phyloP scores from a whole-genome alignment of 164 flowering plant genomes.

The Vitis amurensis region DNA sequence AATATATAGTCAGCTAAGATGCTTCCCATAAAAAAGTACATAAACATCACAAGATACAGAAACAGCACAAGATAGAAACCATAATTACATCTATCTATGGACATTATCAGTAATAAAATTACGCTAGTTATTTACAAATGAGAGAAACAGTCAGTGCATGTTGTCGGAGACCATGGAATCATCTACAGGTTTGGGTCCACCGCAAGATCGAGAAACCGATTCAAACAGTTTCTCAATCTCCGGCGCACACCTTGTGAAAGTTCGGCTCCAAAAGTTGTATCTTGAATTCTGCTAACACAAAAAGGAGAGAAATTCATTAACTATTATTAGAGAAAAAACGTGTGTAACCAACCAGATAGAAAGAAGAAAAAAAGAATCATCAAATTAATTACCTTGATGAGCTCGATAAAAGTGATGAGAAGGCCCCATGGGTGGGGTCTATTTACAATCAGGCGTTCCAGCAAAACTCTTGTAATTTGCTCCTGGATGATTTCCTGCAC shows the following conservation, averaged over 20 bases:
- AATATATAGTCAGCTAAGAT: no score
- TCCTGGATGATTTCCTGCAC: constrained; percentile 93
- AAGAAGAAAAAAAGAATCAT: no score
- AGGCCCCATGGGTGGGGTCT: constrained; percentile 99
- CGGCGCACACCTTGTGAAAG: constrained; percentile 87
- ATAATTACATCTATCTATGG: no score
- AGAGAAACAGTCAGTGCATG: constrained; percentile 28
- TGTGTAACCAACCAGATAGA: no score
- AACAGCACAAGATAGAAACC: no score
- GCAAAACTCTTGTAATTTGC: constrained; percentile 90
- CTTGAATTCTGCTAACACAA: constrained; percentile 69
- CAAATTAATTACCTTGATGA: constrained; percentile 64
- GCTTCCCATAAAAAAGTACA: no score
- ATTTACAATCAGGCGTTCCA: constrained; percentile 87
- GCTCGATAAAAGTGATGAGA: constrained; percentile 91
- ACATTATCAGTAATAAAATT: no score
- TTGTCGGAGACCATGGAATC: constrained; percentile 62
- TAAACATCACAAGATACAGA: no score
- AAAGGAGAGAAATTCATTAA: neutral
- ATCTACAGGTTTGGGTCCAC: constrained; percentile 81
- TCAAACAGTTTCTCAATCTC: constrained; percentile 94
- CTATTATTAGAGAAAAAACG: no score
- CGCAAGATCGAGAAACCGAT: constrained; percentile 89
- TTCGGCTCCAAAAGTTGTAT: constrained; percentile 86
- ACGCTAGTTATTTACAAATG: no score